Evolutionary conservation across 78 protist species (phyloP).

Genomic region (Dictyostelium capitatum): DNA sequence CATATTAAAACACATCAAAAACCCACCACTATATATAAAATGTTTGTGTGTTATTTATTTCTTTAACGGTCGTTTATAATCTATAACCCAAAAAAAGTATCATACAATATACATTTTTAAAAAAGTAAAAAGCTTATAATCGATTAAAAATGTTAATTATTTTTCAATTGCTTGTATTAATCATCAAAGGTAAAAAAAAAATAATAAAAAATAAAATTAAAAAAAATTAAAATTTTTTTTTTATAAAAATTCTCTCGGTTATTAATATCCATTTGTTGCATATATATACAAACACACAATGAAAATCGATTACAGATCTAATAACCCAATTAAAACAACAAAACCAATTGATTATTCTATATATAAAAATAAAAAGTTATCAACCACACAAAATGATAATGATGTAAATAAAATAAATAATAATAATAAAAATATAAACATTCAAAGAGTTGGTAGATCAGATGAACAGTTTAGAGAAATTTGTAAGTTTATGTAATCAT

Average conservation of each 20-base stretch:
- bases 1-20: no score
- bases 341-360: slow-evolving; percentile 22
- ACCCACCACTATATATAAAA: no score
- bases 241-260: not conserved
- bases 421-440: not conserved
- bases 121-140: no score
- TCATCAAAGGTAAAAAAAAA: no score
- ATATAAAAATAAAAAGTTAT: slow-evolving; percentile 17
- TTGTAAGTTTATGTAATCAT: slow-evolving; percentile 44
- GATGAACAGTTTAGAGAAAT: slow-evolving; percentile 81
- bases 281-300: slow-evolving; percentile 4
- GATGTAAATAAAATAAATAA: not conserved
- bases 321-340: slow-evolving; percentile 37
- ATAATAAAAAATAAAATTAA: not conserved
- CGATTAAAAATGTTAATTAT: no score
- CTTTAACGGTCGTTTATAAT: no score
- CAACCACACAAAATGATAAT: not conserved
- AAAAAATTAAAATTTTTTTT: not conserved
- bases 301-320: slow-evolving; percentile 62
- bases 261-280: not conserved
- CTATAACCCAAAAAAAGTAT: no score
- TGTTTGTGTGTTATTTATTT: no score
- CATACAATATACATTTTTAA: no score
- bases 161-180: no score
- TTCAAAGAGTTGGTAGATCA: slow-evolving; percentile 57